Evolutionary conservation across 23 red algal genomes (phyloP), one percentile per base, ranked within the genome.

Genomic region (Agarophyton chilense): DNA sequence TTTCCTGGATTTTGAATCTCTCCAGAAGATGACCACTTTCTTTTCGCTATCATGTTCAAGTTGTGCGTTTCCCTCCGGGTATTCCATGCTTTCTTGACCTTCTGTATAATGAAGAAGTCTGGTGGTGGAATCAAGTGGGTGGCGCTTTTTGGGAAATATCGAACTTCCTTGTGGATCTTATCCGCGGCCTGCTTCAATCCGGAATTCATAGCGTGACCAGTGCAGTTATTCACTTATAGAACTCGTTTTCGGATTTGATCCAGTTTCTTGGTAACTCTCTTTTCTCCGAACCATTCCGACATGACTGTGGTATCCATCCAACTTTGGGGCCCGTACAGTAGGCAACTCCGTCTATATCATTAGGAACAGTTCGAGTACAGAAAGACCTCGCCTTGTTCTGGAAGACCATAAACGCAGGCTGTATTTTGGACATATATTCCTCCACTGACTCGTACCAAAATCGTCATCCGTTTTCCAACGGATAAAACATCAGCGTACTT

Each of bases 41-140:
- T 10, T 21, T 77, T 77, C 18, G 25, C 24, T 34, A 77, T 77
- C 72, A 49, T 49, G 61, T 66, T 26, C 61, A 34, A 32, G 3
- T 66, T 66, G 34, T 66, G 24, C 12, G 26, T 5, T 21, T 77
- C 72, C 72, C 72, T 21, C 1, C 72, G 4, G 2, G 4, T 32
- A n/a, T 25, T 77, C 72, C 40, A 77, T n/a, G 72, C 72, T 10
- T 31, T 10, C 18, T 77, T 77, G 4, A 77, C 47, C 10, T 77
- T 77, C 39, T 77, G 72, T 4, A 49, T 77, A 21, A 77, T 53
- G 21, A 77, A 77, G 7, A 39, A 66, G 16, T 66, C 61, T 3
- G 61, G 22, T 3, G 61, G 61, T 16, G 26, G 9, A 16, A 66
- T 17, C 72, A 77, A 53, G 39, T 77, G 29, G 1, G 43, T 77